These are phyloP conservation scores for Piper longum DNA, from an alignment of 164 flowering plant genomes.

Conservation along the genomic window DNA sequence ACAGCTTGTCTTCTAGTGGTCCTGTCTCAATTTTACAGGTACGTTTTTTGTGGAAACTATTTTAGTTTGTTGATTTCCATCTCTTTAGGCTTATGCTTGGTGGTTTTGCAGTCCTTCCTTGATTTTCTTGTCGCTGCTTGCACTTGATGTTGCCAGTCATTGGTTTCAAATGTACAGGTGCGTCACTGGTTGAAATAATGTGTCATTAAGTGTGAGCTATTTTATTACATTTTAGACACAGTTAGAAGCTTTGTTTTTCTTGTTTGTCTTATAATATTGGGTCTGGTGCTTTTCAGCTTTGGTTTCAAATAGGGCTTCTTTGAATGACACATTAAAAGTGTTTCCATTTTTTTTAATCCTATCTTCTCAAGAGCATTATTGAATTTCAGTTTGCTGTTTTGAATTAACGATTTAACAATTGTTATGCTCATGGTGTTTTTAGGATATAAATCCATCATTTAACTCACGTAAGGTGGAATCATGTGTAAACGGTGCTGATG, in stretches of 20 bases:
- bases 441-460: no score
- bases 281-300: no score
- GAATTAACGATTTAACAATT: neutral
- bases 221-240: neutral
- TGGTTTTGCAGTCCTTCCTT: slow-evolving; percentile 55
- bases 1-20: slow-evolving; percentile 83
- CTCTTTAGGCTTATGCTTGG: neutral
- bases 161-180: slow-evolving; percentile 99
- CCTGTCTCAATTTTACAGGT: slow-evolving; percentile 83
- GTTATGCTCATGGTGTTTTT: neutral
- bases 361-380: no score
- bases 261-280: no score
- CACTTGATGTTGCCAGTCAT: slow-evolving; percentile 83
- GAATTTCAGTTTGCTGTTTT: neutral
- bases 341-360: no score
- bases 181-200: neutral
- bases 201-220: no score
- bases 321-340: no score
- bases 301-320: no score
- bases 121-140: slow-evolving; percentile 65
- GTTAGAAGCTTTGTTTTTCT: no score
- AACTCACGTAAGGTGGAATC: no score
- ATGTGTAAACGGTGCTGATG: no score
- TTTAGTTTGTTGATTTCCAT: neutral
- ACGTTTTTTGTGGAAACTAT: neutral